Base-by-base conservation (phyloP, 176 grass and related monocot species). In the Metroxylon sagu region DNA sequence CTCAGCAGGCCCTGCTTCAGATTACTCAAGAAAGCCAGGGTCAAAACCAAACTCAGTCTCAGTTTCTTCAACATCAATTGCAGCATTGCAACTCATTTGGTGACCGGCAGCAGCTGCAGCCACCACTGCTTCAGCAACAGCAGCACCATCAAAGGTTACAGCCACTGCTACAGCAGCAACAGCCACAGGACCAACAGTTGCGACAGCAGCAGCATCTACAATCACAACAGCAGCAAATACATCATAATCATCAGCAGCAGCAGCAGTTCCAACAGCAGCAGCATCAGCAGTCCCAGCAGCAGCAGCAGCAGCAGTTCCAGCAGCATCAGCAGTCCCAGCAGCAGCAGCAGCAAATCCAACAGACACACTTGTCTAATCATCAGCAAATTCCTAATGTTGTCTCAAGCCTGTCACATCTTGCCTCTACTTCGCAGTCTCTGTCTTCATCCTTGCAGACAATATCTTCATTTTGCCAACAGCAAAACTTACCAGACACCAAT, bases 61-160 rank as follows among this genome's bases (percentile, higher is more conserved):
- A 61, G 23, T 87, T 84, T 30, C 60, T 87, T 64, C 86, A 90
- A 57, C 86, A 61, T 77, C 83, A 87, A 52, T 71, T 89, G 60
- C 78, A 79, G 65, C 84, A 82, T 61, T 58, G 65, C 5, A 81
- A 80, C 23, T 60, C 75, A 56, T 69, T 80, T 57, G 72, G 68
- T 64, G 25, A 65, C 57, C 68, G 61, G 18, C 65, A 71, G 6
- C 68, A 76, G 49, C 74, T 68, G 48, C 75, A 68, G 57, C 68
- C 67, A 62, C 30, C 17, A 2, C 72, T 12, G 14, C 35, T 43
- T 43, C 79, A 59, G 4, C 60, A 70, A 61, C 79, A 79, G 57
- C 75, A 83, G 56, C 53, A 59, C 8, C 35, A 43, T 2, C 35
- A 43, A 14, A 23, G 21, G 21, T 23, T 23, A 43, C 66, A 75